A percentile compares a stretch with the other conserved stretches of the same genome.
Evolutionary conservation across 306 rosid genomes (phyloP).

Genomic region (Rosa persica): DNA sequence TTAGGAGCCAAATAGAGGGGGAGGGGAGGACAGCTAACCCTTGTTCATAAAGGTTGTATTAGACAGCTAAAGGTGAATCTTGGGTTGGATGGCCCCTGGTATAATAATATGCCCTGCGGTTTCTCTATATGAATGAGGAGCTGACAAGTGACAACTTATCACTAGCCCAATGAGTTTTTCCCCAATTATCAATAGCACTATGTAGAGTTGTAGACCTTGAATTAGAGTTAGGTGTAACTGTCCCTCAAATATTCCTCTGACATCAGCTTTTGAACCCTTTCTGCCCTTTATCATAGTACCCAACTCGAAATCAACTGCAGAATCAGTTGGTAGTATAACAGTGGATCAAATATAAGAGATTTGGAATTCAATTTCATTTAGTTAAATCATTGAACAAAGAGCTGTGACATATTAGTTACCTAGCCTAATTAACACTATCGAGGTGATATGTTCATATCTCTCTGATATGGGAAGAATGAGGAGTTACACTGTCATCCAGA

Average conservation of each 20-base stretch:
- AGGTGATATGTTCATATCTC: too few relatives aligned
- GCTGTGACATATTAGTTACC: too few relatives aligned
- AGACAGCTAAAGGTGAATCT: not conserved
- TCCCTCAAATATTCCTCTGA: not conserved
- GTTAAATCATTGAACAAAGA: not conserved
- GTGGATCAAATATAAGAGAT: not conserved
- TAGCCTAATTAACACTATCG: too few relatives aligned
- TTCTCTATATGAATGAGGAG: not conserved
- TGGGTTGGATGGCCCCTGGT: slow-evolving; percentile 9
- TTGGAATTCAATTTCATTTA: not conserved
- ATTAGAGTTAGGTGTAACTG: not conserved
- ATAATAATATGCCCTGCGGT: not conserved
- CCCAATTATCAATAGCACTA: slow-evolving; percentile 3
- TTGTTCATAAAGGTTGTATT: not conserved
- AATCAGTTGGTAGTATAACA: not conserved
- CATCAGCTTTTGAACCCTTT: not conserved
- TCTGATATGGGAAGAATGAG: too few relatives aligned
- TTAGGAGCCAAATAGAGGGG: not conserved
- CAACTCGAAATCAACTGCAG: not conserved
- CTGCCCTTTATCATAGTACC: not conserved
- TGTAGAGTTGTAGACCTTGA: not conserved
- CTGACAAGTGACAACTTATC: not conserved
- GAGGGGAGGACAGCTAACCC: slow-evolving; percentile 6
- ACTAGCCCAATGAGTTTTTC: not conserved
- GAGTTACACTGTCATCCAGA: too few relatives aligned